These are phyloP conservation scores for Cryomyces minteri DNA, from an alignment of 495 filamentous ascomycete species.

Conservation along the genomic window DNA sequence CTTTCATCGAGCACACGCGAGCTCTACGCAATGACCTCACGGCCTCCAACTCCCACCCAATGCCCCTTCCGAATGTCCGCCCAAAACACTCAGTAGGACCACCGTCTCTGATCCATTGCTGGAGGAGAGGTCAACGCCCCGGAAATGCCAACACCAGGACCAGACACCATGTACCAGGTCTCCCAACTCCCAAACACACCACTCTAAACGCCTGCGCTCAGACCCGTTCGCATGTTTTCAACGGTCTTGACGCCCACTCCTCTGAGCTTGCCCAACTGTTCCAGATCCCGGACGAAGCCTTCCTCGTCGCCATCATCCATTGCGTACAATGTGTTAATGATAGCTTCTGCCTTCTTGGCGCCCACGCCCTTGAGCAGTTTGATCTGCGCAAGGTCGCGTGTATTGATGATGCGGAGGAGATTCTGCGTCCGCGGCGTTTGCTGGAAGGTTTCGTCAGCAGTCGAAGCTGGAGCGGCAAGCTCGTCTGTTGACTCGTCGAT, in stretches of 20 bases:
- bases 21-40: too few species aligned
- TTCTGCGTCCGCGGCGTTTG: slow-evolving; percentile 47
- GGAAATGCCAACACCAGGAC: background rate
- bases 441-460: slow-evolving; percentile 6
- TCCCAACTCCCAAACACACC: background rate
- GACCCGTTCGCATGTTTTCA: slow-evolving; percentile 27
- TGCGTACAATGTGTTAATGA: slow-evolving; percentile 35
- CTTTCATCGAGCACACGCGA: too few species aligned
- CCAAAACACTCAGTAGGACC: background rate
- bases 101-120: background rate
- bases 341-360: slow-evolving; percentile 43
- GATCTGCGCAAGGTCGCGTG: slow-evolving; percentile 49
- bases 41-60: background rate
- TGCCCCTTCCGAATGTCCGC: background rate
- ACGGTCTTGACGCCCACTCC: slow-evolving; percentile 40
- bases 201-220: background rate
- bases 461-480: slow-evolving; percentile 1
- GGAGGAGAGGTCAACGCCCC: background rate
- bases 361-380: slow-evolving; percentile 52
- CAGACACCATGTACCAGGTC: background rate
- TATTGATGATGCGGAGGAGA: slow-evolving; percentile 74
- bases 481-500: slow-evolving; percentile 3
- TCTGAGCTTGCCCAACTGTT: slow-evolving; percentile 33
- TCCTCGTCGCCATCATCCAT: slow-evolving; percentile 26
- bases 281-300: slow-evolving; percentile 25